These are phyloP conservation scores for Suillus spraguei DNA, from an alignment of 768 basidiomycete genomes.

Conservation along the genomic window DNA sequence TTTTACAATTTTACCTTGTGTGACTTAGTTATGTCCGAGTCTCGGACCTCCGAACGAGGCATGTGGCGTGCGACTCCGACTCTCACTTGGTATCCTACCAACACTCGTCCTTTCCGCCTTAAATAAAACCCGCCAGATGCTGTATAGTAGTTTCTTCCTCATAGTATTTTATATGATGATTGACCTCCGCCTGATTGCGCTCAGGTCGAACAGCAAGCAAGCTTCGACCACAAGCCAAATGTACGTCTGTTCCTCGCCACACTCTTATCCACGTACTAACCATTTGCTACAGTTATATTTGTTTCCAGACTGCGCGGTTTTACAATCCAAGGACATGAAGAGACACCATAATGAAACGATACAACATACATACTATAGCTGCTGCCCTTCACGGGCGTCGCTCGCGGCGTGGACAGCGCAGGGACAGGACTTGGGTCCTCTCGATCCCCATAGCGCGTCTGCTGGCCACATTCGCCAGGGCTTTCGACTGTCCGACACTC, in stretches of 20 bases:
- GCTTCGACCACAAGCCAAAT: background rate
- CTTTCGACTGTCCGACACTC: background rate
- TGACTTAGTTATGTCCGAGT: background rate
- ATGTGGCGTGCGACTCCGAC: background rate
- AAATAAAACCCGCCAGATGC: background rate
- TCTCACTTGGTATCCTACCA: background rate
- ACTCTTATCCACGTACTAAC: background rate
- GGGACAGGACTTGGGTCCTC: background rate
- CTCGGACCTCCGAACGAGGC: background rate
- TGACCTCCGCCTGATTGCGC: background rate
- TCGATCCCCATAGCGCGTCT: background rate
- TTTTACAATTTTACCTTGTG: background rate
- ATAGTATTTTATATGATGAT: background rate
- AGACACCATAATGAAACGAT: background rate
- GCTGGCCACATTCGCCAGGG: background rate
- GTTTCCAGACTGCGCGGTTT: no score
- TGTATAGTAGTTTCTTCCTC: background rate
- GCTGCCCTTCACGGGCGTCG: background rate
- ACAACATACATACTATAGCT: background rate
- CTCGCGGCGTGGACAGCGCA: slow-evolving; percentile 1
- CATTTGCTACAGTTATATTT: no score
- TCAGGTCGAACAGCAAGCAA: background rate
- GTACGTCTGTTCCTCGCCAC: background rate
- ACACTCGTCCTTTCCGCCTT: background rate
- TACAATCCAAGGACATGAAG: background rate